These are phyloP conservation scores for Fomitopsis pinicola DNA, from an alignment of 1,284 basidiomycete genomes.

Conservation along the genomic window DNA sequence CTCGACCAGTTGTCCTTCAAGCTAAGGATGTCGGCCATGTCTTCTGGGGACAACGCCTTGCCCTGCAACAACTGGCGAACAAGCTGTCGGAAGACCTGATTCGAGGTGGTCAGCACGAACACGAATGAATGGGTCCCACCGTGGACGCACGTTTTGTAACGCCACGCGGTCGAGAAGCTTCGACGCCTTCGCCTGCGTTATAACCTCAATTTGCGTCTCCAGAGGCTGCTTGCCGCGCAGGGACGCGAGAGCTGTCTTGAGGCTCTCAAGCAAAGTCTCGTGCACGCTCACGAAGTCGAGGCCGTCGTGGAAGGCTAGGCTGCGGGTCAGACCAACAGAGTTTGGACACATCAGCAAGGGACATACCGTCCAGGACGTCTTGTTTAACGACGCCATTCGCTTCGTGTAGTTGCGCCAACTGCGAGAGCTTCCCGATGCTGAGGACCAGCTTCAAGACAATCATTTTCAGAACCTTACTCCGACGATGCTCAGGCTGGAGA, in stretches of 20 bases:
- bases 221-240: constrained; percentile 57
- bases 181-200: constrained; percentile 51
- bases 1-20: constrained; percentile 59
- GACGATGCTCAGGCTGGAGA: background rate
- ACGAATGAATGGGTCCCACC: background rate
- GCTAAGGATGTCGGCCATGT: constrained; percentile 65
- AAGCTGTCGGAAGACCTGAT: constrained; percentile 61
- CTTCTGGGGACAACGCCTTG: constrained; percentile 63
- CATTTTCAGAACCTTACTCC: background rate
- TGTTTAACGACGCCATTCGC: constrained; percentile 44
- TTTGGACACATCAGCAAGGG: background rate
- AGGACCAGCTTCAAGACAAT: constrained; percentile 66
- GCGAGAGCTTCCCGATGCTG: constrained; percentile 86
- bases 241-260: constrained; percentile 43
- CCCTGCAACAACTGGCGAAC: constrained; percentile 66
- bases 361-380: constrained; percentile 49
- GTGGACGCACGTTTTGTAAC: constrained; percentile 38
- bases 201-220: constrained; percentile 62
- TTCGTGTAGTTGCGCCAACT: constrained; percentile 73
- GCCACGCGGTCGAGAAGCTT: constrained; percentile 40
- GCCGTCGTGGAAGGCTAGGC: constrained; percentile 63
- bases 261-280: constrained; percentile 54
- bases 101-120: background rate
- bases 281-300: constrained; percentile 76
- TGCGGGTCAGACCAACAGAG: constrained; percentile 6